A percentile compares a stretch with the other conserved stretches of the same genome.
phyloP scores from a whole-genome alignment of 805 yeast genomes.

The Kodamaea kaohsiungensis region DNA sequence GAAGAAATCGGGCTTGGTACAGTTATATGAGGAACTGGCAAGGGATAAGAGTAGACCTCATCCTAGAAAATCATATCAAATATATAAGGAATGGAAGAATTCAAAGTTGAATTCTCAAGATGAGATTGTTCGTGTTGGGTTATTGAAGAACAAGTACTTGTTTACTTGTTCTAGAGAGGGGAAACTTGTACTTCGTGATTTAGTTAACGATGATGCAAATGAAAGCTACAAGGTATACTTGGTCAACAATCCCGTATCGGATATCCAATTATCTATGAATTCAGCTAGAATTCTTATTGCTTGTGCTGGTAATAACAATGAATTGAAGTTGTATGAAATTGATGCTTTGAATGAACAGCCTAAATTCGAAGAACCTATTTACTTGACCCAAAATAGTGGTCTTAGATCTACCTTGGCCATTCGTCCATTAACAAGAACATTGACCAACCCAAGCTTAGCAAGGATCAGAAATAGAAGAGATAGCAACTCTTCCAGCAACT shows the following conservation, averaged over 20 bases:
- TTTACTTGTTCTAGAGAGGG: slow-evolving; percentile 37
- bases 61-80: slow-evolving; percentile 14
- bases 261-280: slow-evolving; percentile 18
- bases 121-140: slow-evolving; percentile 26
- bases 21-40: slow-evolving; percentile 24
- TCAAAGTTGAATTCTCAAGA: slow-evolving; percentile 22
- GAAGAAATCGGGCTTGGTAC: slow-evolving; percentile 29
- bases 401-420: slow-evolving; percentile 4
- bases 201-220: slow-evolving; percentile 37
- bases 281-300: slow-evolving; percentile 18
- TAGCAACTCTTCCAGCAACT: neutral
- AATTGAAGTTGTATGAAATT: slow-evolving; percentile 27
- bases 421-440: neutral
- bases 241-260: slow-evolving; percentile 26
- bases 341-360: slow-evolving; percentile 9
- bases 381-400: slow-evolving; percentile 4
- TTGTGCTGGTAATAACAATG: slow-evolving; percentile 29
- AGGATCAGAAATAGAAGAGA: slow-evolving; percentile 3
- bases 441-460: slow-evolving; percentile 1
- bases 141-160: slow-evolving; percentile 27
- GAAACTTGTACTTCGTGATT: slow-evolving; percentile 34
- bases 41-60: neutral
- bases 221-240: slow-evolving; percentile 26
- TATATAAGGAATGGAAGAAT: slow-evolving; percentile 38
- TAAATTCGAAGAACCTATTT: neutral